phyloP scores from a whole-genome alignment of 164 flowering plant genomes.

The Vitis vinifera region DNA sequence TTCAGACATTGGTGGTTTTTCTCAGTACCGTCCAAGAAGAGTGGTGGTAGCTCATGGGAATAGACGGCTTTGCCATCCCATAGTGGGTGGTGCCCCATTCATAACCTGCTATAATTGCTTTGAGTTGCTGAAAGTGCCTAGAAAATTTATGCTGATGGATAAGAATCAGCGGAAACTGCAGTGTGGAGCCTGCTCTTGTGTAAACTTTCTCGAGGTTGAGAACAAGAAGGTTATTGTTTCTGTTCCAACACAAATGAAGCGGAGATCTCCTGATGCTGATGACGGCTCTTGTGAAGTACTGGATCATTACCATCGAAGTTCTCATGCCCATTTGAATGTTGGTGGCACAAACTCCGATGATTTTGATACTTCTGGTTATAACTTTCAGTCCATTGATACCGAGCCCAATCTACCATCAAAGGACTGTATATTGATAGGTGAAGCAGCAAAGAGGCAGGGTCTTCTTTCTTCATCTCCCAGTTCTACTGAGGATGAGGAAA shows the following conservation, averaged over 20 bases:
- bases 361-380: constrained; percentile 39
- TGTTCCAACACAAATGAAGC: constrained; percentile 12
- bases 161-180: constrained; percentile 45
- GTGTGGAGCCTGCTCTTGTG: constrained; percentile 72
- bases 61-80: constrained; percentile 42
- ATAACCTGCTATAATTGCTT: constrained; percentile 70
- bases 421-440: constrained; percentile 17
- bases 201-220: constrained; percentile 36
- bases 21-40: constrained; percentile 34
- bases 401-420: constrained; percentile 17
- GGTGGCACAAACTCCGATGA: constrained; percentile 32
- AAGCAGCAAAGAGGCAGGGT: constrained; percentile 31
- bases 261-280: constrained; percentile 10
- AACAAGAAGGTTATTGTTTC: constrained; percentile 45
- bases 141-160: constrained; percentile 24
- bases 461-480: constrained; percentile 37
- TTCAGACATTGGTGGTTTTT: constrained; percentile 36
- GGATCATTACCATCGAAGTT: constrained; percentile 10
- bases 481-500: constrained; percentile 30
- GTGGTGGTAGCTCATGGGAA: constrained; percentile 30
- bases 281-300: constrained; percentile 15
- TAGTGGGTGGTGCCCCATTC: constrained; percentile 83
- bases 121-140: constrained; percentile 63
- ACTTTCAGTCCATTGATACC: constrained; percentile 32
- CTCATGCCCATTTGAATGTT: constrained; percentile 17